Base-by-base conservation (phyloP, 805 yeast species). In the Candida chilensis region DNA sequence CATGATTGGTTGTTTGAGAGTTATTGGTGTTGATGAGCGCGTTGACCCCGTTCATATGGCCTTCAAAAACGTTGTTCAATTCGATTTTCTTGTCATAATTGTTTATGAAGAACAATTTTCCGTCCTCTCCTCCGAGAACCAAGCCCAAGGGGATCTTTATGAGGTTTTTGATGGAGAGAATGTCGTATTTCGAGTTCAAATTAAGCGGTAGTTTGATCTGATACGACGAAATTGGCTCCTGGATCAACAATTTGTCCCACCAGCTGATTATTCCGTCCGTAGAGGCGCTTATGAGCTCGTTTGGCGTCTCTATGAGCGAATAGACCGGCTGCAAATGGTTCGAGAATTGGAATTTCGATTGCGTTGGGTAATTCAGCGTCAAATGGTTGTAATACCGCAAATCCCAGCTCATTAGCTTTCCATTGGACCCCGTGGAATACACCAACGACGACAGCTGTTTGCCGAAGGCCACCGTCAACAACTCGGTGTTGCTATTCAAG, bases 401-500 rank as follows among this genome's bases (percentile, higher is more conserved):
- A 38, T 71, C 70, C 77, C 78, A 74, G 6, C 68, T 47, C n/a
- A 61, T 64, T 1, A 74, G 27, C 29, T 59, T 58, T 0, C 82
- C 81, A 39, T 67, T 66, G 12, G 43, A 42, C 4, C 72, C 57
- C 0, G 78, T 74, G 0, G 65, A 78, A 17, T 69, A 44, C 1
- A 75, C 48, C 30, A 60, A 54, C 29, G 56, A 52, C 2, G 67
- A 46, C 15, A 57, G 50, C 11, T 46, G 37, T 8, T 42, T 42
- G 18, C 68, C 64, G 35, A 73, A 71, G 32, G 54, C 56, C 7
- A 66, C 55, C 5, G 41, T 35, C 1, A 57, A 36, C 5, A 74
- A 54, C 11, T 52, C 44, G 2, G 75, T 52, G 7, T 62, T 48
- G 25, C 70, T 54, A 9, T 54, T 51, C 10, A 69, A 51, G 24